Evolutionary conservation across 2,329 filamentous ascomycete genomes (phyloP).

Genomic region (Fusarium torulosum): DNA sequence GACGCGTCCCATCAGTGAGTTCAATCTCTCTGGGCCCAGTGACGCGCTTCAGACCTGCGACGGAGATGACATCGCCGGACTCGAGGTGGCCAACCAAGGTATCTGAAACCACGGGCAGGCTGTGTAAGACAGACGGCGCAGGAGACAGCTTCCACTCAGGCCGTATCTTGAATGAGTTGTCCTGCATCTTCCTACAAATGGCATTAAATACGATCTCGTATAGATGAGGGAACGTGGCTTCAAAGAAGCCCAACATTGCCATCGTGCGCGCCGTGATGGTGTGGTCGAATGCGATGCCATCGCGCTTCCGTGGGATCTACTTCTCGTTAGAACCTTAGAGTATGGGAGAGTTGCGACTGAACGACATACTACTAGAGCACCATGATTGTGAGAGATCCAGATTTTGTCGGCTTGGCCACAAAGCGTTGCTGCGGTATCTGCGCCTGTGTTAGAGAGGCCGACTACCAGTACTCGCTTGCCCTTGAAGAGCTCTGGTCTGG

Average conservation of each 20-base stretch:
- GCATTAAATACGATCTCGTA: slow-evolving; percentile 41
- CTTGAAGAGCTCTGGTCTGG: slow-evolving; percentile 51
- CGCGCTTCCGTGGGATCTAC: slow-evolving; percentile 48
- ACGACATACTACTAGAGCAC: slow-evolving; percentile 52
- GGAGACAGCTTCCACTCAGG: slow-evolving; percentile 50
- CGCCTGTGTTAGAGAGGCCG: slow-evolving; percentile 57
- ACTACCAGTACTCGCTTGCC: slow-evolving; percentile 59
- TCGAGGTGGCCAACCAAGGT: slow-evolving; percentile 52
- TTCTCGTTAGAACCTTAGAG: not conserved
- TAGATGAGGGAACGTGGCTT: slow-evolving; percentile 41
- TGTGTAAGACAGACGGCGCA: slow-evolving; percentile 43
- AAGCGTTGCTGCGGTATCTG: slow-evolving; percentile 50
- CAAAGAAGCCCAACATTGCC: slow-evolving; percentile 49
- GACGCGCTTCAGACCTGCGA: slow-evolving; percentile 48
- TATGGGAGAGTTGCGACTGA: slow-evolving; percentile 1
- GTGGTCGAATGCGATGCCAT: slow-evolving; percentile 54
- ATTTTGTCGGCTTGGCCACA: slow-evolving; percentile 53
- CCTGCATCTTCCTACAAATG: slow-evolving; percentile 44
- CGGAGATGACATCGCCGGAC: slow-evolving; percentile 53
- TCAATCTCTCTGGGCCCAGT: slow-evolving; percentile 44
- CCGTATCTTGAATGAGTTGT: slow-evolving; percentile 43
- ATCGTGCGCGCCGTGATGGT: slow-evolving; percentile 51
- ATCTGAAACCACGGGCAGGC: slow-evolving; percentile 47
- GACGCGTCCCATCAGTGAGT: slow-evolving; percentile 47
- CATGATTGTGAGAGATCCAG: slow-evolving; percentile 58